Conservation (phyloP, 2,329 filamentous ascomycete species). For the Phyllosticta citrichinensis region DNA sequence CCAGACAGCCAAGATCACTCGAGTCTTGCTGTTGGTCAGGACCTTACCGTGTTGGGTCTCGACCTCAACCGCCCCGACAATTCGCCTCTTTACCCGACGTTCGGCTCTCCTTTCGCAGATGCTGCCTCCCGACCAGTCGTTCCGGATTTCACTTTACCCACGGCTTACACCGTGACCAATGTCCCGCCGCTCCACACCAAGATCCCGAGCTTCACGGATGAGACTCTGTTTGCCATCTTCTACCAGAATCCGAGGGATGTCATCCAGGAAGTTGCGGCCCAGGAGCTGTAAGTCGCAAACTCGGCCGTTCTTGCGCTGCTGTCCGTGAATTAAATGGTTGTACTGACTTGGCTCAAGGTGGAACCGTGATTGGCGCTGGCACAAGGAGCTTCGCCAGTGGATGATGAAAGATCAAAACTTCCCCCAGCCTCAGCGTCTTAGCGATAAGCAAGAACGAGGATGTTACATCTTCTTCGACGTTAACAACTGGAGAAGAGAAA, state of each 20-base stretch:
- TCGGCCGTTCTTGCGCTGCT: not conserved
- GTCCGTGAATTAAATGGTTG: not conserved
- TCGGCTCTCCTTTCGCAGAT: constrained; percentile 53
- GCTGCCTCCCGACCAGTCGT: constrained; percentile 49
- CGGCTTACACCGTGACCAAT: constrained; percentile 56
- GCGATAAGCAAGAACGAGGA: constrained; percentile 39
- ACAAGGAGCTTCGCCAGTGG: constrained; percentile 45
- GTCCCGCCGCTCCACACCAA: constrained; percentile 51
- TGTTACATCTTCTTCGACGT: constrained; percentile 47
- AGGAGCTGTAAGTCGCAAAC: constrained; percentile 41
- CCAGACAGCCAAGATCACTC: constrained; percentile 42
- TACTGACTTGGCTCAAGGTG: constrained; percentile 16
- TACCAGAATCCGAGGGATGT: constrained; percentile 57
- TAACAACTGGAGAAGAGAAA: constrained; percentile 41
- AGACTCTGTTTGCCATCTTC: constrained; percentile 61
- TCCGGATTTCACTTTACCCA: constrained; percentile 51
- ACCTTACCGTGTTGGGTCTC: constrained; percentile 53
- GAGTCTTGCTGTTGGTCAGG: constrained; percentile 50
- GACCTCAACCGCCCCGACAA: constrained; percentile 51
- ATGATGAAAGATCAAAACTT: constrained; percentile 44
- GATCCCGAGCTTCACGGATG: constrained; percentile 49
- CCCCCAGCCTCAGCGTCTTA: constrained; percentile 34
- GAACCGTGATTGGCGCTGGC: constrained; percentile 44
- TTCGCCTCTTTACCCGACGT: constrained; percentile 53
- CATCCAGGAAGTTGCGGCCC: constrained; percentile 55